Evolutionary conservation across 2,329 filamentous ascomycete species (phyloP).

Genomic region (Curvularia sp.): DNA sequence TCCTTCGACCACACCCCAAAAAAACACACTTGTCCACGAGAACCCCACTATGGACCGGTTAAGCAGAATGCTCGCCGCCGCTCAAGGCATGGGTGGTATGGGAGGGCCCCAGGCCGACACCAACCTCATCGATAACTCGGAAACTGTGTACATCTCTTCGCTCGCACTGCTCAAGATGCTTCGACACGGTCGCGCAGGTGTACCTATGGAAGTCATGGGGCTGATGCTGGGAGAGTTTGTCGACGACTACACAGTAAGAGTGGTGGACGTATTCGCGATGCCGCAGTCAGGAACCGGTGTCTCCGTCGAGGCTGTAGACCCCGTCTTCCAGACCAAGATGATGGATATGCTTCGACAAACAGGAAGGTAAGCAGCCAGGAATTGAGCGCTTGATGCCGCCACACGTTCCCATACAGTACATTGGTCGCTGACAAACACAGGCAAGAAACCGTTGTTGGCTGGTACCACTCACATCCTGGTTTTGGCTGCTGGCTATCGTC

Average conservation of each 20-base stretch:
- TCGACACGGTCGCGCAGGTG: conserved; percentile 93
- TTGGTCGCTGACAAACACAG: conserved; percentile 57
- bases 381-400: background rate
- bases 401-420: background rate
- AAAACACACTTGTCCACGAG: background rate
- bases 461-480: conserved; percentile 99
- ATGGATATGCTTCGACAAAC: conserved; percentile 99
- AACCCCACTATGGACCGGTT: conserved; percentile 79
- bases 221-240: conserved; percentile 99
- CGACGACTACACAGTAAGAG: conserved; percentile 97
- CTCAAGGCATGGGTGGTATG: conserved; percentile 72
- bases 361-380: conserved; percentile 69
- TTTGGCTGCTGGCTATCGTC: conserved; percentile 99
- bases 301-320: conserved; percentile 96
- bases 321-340: conserved; percentile 99
- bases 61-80: conserved; percentile 82
- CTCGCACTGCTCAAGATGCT: conserved; percentile 98
- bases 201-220: conserved; percentile 99
- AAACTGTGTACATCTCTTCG: conserved; percentile 99
- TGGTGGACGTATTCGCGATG: conserved; percentile 99
- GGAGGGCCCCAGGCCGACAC: conserved; percentile 70
- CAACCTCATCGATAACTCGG: conserved; percentile 96
- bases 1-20: background rate
- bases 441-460: conserved; percentile 95
- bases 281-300: conserved; percentile 98